Evolutionary conservation across 805 yeast genomes (phyloP), one percentile per base, ranked within the genome.

Genomic region (Metschnikowia amazonensis): DNA sequence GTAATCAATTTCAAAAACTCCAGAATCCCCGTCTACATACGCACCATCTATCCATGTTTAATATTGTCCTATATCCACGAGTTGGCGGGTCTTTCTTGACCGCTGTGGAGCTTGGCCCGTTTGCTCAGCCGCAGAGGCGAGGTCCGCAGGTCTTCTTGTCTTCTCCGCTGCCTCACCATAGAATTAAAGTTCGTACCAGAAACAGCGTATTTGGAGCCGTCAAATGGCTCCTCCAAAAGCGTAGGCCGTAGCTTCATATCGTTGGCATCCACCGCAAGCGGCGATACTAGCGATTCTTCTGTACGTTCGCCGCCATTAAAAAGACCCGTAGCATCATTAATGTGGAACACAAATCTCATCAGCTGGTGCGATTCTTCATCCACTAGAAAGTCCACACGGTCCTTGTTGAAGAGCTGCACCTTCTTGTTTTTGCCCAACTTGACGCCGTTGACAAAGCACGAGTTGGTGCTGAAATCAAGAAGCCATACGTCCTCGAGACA

Each of bases 401-500:
- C 96, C 0, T 84, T 84, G 49, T 84, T 72, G 55, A 71, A 79
- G 0, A 90, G 57, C 44, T 79, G 73, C 0, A 73, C 75, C 55
- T 86, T 87, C 27, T 76, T 72, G 2, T 84, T 84, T 48, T 80
- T 79, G 0, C 84, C 84, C 37, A 87, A 60, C 40, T 72, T 72
- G 6, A 66, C 62, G 6, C 77, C 76, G 56, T 89, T 86, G 6
- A 90, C 76, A 55, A 71, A 79, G 59, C 96, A 86, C 2, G 87
- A 84, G 62, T 89, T 90, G 0, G 95, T 80, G 45, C 94, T 84
- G 50, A 72, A 77, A 54, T 89, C 96, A 38, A 86, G 65, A 25
- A 90, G 67, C 95, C 95, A 89, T 13, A 86, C 71, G 58, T 82
- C 89, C 46, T 82, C 86, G 6, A 82, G 65, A 47, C 84, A 83